Evolutionary conservation across 129 eudicot species (phyloP), one percentile per base, ranked within the genome.

Genomic region (Gnaphalium uliginosum): DNA sequence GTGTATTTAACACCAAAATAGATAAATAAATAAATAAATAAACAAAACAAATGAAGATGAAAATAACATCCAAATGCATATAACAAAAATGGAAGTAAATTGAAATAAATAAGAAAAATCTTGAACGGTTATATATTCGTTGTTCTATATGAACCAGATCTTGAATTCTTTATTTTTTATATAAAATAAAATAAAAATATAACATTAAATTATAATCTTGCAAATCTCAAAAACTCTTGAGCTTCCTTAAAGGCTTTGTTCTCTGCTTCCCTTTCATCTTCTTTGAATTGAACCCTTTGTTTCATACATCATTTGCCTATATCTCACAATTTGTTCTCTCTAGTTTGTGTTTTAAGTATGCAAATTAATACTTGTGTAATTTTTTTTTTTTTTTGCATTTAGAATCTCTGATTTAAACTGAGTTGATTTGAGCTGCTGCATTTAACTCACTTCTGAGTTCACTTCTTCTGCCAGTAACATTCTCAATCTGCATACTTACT

Each of bases 211-310:
- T 70, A 62, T 68, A 56, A 51, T 56, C 29, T 81, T 75, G 86
- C 76, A 80, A 82, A 56, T 79, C 87, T 79, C 83, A 82, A 79
- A 63, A 78, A 78, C 53, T 78, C 50, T 54, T 74, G 72, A 50
- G 33, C 67, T 53, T 71, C 48, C 77, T 74, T 79, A 85, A 60
- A 74, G 81, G 74, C 69, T 54, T 69, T 75, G 78, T 85, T 83
- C 87, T 82, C 84, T 82, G 76, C 79, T 62, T 41, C 59, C 46
- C 29, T 63, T 75, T 58, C 46, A 35, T 75, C 73, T 68, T 43
- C 51, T 15, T 41, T 72, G 69, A 26, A 43, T 14, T 43, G 6
- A 46, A 46, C 71, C 32, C 72, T 66, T 41, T 66, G 71, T 66
- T 66, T 71, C 59, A 58, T 17, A 37, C 71, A n/a, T n/a, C 25